phyloP scores from a whole-genome alignment of 108 stramenopile species.

The Pelagomonas calceolata region DNA sequence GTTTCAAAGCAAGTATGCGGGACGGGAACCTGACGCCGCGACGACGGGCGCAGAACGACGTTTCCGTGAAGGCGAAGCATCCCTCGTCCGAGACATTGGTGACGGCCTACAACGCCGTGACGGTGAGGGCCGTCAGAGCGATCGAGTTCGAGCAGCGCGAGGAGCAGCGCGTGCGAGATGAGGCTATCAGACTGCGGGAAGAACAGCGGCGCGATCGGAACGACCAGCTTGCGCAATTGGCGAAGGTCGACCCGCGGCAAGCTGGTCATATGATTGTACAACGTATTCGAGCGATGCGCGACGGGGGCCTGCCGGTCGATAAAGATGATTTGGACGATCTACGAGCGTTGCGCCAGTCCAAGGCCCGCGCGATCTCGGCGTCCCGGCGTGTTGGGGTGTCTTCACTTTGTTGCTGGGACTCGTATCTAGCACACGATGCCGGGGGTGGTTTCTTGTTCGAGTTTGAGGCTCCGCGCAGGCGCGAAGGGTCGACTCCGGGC shows the following conservation, averaged over 20 bases:
- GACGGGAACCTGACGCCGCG: background rate
- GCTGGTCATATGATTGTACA: background rate
- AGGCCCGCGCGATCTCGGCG: too few relatives aligned
- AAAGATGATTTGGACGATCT: too few relatives aligned
- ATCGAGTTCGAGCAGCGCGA: background rate
- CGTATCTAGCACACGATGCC: too few relatives aligned
- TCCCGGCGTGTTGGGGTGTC: too few relatives aligned
- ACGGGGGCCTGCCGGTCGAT: too few relatives aligned
- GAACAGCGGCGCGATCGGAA: background rate
- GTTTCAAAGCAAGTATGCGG: background rate
- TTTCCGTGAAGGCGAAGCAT: background rate
- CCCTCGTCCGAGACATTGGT: background rate
- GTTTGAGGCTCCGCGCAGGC: too few relatives aligned
- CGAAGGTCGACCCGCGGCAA: background rate
- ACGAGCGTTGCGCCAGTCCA: too few relatives aligned
- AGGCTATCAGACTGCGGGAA: background rate
- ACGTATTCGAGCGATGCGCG: background rate
- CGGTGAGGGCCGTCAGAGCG: background rate
- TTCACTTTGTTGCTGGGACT: too few relatives aligned
- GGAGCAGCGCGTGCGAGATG: background rate
- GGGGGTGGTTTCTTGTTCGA: too few relatives aligned
- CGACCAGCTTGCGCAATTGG: background rate
- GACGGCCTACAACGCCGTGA: background rate
- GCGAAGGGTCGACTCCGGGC: too few relatives aligned
- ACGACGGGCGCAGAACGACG: background rate